phyloP scores from a whole-genome alignment of 148 eudicot genomes.

The Suaeda aralocaspica region DNA sequence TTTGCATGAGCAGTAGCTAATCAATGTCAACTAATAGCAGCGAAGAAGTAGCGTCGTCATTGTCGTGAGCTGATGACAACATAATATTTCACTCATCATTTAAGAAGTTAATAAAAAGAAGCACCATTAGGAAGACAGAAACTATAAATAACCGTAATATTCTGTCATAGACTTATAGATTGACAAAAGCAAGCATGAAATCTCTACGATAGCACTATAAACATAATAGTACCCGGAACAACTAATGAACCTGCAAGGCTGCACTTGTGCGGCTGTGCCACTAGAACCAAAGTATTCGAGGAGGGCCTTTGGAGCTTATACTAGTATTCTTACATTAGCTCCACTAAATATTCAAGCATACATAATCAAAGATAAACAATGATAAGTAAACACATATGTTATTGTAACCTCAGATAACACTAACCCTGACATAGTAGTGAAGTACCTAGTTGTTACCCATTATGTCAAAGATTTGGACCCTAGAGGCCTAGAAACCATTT shows the following conservation, averaged over 20 bases:
- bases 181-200: neutral
- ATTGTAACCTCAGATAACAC: no score
- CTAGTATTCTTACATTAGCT: neutral
- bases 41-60: neutral
- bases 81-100: no score
- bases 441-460: no score
- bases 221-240: neutral
- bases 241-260: no score
- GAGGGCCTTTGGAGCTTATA: neutral
- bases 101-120: neutral
- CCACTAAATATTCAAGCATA: no score
- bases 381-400: no score
- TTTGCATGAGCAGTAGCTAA: neutral
- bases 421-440: no score
- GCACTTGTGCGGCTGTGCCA: neutral
- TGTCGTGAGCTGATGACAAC: no score
- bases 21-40: neutral
- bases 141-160: neutral
- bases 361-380: no score
- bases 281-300: neutral
- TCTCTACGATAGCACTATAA: neutral
- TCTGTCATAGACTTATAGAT: neutral
- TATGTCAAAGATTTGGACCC: no score
- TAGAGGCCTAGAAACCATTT: no score
- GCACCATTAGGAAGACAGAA: neutral